Conservation (phyloP, 1,284 basidiomycete genomes). For the Leccinum griseonigrum region DNA sequence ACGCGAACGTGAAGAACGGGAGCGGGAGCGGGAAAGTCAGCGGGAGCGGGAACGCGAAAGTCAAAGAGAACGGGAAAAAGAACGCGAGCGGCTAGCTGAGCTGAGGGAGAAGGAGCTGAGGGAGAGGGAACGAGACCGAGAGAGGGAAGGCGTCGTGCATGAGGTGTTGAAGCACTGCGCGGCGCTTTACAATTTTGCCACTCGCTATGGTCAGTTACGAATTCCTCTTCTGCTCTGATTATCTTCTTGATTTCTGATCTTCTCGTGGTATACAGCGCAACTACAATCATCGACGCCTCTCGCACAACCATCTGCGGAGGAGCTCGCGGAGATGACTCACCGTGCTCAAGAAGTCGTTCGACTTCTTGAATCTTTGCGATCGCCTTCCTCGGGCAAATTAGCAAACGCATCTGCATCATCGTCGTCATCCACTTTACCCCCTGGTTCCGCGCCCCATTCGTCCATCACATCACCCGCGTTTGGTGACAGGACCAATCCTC, state of each 20-base stretch:
- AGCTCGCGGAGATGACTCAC: constrained; percentile 65
- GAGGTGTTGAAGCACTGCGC: constrained; percentile 64
- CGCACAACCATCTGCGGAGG: constrained; percentile 49
- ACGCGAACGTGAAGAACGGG: constrained; percentile 24
- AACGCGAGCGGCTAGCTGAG: constrained; percentile 24
- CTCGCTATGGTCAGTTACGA: constrained; percentile 53
- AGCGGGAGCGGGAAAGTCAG: constrained; percentile 32
- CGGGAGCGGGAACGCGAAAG: constrained; percentile 23
- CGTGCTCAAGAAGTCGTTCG: constrained; percentile 61
- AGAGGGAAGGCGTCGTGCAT: constrained; percentile 28
- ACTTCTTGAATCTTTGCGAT: constrained; percentile 60
- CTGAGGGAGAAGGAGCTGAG: constrained; percentile 23
- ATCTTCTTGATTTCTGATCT: not conserved
- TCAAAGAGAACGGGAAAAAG: constrained; percentile 25
- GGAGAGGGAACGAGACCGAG: constrained; percentile 23
- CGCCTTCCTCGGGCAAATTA: constrained; percentile 27
- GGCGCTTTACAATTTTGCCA: constrained; percentile 59
- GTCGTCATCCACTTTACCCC: constrained; percentile 12
- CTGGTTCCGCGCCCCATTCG: constrained; percentile 15
- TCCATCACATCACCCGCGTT: constrained; percentile 21
- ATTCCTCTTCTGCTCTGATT: not conserved
- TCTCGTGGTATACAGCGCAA: constrained; percentile 37
- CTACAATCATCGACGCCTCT: constrained; percentile 45
- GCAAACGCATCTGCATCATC: constrained; percentile 7
- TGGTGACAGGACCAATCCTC: constrained; percentile 21